phyloP scores from a whole-genome alignment of 768 basidiomycete genomes.

The Tulasnella sp. region DNA sequence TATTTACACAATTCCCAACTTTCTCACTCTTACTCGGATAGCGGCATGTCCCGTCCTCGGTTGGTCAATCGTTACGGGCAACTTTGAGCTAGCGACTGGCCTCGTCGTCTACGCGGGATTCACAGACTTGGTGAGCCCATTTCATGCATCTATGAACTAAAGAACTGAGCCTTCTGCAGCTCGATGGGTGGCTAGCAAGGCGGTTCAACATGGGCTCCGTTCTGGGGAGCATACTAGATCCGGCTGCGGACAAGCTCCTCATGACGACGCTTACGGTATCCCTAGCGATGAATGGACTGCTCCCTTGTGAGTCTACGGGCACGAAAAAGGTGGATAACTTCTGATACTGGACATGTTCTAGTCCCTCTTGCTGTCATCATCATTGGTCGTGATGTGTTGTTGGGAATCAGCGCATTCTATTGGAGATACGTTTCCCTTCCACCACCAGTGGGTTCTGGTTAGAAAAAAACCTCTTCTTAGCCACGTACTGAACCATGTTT shows the following conservation, averaged over 20 bases:
- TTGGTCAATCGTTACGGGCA: conserved; percentile 80
- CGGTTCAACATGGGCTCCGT: conserved; percentile 85
- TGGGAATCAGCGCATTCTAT: conserved; percentile 88
- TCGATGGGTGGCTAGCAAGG: conserved; percentile 89
- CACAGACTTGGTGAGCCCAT: conserved; percentile 71
- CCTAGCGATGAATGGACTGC: conserved; percentile 76
- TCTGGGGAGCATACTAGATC: conserved; percentile 94
- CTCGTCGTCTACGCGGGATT: conserved; percentile 90
- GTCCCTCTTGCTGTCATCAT: conserved; percentile 86
- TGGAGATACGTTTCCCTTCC: conserved; percentile 91
- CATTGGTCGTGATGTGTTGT: conserved; percentile 83
- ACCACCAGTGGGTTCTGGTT: conserved; percentile 64
- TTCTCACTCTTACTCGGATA: conserved; percentile 86
- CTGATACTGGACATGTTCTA: conserved; percentile 42
- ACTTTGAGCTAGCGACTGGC: conserved; percentile 79
- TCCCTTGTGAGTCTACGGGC: conserved; percentile 62
- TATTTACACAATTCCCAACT: conserved; percentile 92
- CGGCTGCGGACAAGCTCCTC: conserved; percentile 93
- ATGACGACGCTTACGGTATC: conserved; percentile 93
- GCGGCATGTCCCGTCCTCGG: conserved; percentile 89
- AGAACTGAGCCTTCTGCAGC: conserved; percentile 50
- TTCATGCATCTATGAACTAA: conserved; percentile 33
- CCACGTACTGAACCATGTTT: conserved; percentile 8
- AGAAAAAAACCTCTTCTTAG: neutral
- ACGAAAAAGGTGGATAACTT: neutral